phyloP scores from a whole-genome alignment of 2,329 filamentous ascomycete genomes.

The Fusarium luffae region DNA sequence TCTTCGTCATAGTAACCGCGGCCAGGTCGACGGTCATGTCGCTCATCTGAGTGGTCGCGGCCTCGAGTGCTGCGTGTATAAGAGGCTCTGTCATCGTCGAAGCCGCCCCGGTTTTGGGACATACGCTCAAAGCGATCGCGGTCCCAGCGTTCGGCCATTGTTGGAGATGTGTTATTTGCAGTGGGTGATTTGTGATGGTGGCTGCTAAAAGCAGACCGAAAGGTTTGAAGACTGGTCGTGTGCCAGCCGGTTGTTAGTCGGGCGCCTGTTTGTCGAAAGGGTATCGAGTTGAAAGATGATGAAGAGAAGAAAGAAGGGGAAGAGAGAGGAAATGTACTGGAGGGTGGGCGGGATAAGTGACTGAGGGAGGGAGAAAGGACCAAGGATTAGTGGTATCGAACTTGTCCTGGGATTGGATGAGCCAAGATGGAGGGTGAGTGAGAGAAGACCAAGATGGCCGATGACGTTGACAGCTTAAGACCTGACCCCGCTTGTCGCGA shows the following conservation, averaged over 20 bases:
- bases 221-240: conserved; percentile 26
- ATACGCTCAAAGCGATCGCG: conserved; percentile 62
- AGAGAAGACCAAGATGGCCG: conserved; percentile 27
- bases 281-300: conserved; percentile 11
- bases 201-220: conserved; percentile 19
- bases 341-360: conserved; percentile 42
- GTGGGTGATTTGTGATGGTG: conserved; percentile 10
- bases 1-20: conserved; percentile 61
- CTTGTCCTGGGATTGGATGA: conserved; percentile 34
- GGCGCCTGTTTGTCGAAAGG: conserved; percentile 13
- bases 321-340: conserved; percentile 23
- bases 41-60: conserved; percentile 60
- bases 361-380: conserved; percentile 12
- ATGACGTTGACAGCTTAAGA: conserved; percentile 44
- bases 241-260: conserved; percentile 11
- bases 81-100: conserved; percentile 63
- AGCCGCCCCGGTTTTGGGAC: conserved; percentile 58
- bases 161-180: neutral
- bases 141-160: conserved; percentile 62
- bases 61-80: conserved; percentile 52
- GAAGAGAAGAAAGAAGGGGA: conserved; percentile 10
- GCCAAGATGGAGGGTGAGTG: conserved; percentile 34
- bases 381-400: conserved; percentile 23
- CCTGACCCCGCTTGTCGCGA: conserved; percentile 38
- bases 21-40: conserved; percentile 58